Evolutionary conservation across 1,139 yeast species (phyloP), one percentile per base, ranked within the genome.

Genomic region (Blastobotrys malaysiensis): DNA sequence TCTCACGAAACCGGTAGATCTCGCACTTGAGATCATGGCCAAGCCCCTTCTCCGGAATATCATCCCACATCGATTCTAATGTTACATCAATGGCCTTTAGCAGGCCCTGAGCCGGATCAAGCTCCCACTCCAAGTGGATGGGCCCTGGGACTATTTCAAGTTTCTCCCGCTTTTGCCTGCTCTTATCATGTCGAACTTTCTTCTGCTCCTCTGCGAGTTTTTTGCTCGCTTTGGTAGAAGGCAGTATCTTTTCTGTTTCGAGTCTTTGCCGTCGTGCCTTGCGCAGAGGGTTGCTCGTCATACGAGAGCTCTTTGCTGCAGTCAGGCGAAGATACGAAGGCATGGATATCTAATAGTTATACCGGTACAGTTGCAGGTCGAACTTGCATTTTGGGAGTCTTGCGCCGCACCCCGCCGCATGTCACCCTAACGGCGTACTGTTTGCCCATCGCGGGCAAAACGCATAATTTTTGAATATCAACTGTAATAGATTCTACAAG

Each of bases 41-140:
- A 14, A 69, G 55, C n/a, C 64, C 68, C 21, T 66, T 64, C n/a
- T 60, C 62, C 4, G 73, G 73, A 11, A 64, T 59, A 2, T 62
- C 65, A 3, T 49, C 48, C 67, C 69, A 70, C 69, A 63, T 66
- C n/a, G 58, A 56, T 3, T 46, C 57, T 11, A 59, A 55, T 1
- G 70, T 54, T 13, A 53, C 53, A 9, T 54, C 46, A 39, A 70
- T 58, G 2, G 67, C 65, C 1, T 49, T 52, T 0, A 56, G 46
- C 11, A 67, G 51, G 31, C 63, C 49, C 3, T 45, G 16, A 9
- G 36, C 22, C 14, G 52, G 52, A 44, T 47, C 51, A 6, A 50
- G 47, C 50, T 50, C 59, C 66, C 63, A 67, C 19, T 54, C 64
- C 52, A 57, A 49, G 14, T 54, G 50, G 5, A 59, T 61, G 6